Evolutionary conservation across 352 stramenopile genomes (phyloP).

Genomic region (Phytopythium aichiense): DNA sequence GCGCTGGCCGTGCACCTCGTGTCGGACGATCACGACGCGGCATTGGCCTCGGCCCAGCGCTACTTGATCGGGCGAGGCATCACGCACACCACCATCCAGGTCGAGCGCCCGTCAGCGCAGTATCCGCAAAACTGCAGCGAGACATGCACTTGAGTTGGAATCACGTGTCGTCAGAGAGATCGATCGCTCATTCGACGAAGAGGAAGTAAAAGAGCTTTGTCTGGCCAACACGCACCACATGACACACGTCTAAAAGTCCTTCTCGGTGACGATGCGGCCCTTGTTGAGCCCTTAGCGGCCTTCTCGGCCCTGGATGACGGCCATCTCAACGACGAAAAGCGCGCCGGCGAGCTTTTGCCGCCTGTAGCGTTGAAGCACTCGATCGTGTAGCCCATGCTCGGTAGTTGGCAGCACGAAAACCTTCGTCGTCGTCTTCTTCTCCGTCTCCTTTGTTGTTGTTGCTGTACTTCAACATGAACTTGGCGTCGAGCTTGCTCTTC

Average conservation of each 20-base stretch:
- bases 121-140: slow-evolving; percentile 68
- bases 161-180: not conserved
- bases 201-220: not conserved
- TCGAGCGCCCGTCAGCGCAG: slow-evolving; percentile 57
- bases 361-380: slow-evolving; percentile 51
- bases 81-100: slow-evolving; percentile 87
- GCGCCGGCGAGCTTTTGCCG: slow-evolving; percentile 84
- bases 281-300: slow-evolving; percentile 25
- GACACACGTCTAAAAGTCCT: slow-evolving; percentile 44
- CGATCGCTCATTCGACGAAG: not conserved
- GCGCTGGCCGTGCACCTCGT: slow-evolving; percentile 93
- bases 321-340: slow-evolving; percentile 95
- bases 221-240: not conserved
- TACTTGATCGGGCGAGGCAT: slow-evolving; percentile 76
- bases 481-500: too few relatives aligned
- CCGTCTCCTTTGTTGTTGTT: too few relatives aligned
- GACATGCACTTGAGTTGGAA: too few relatives aligned
- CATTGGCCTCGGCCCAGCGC: slow-evolving; percentile 60
- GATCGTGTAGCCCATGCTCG: slow-evolving; percentile 90
- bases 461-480: too few relatives aligned
- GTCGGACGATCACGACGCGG: slow-evolving; percentile 55
- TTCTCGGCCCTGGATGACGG: slow-evolving; percentile 50
- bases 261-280: slow-evolving; percentile 53
- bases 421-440: too few relatives aligned
- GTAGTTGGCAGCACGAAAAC: too few relatives aligned